Conservation (phyloP, 495 filamentous ascomycete species). For the Oidiodendron maius region DNA sequence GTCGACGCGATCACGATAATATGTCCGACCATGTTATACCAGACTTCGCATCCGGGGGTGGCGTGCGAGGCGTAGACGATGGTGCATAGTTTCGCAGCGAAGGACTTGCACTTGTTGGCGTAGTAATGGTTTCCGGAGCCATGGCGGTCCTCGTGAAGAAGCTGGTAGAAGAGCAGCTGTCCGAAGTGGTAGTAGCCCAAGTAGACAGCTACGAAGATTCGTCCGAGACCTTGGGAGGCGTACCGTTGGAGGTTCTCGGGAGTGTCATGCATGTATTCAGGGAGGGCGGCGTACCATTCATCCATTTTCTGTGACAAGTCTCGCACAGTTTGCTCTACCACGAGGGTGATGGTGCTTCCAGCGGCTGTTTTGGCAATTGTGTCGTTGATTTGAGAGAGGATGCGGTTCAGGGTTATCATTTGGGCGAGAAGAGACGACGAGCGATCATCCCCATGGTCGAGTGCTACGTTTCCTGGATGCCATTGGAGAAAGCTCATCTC, state of each 20-base stretch:
- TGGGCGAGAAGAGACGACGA: conserved; percentile 23
- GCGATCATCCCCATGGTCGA: neutral
- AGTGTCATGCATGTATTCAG: conserved; percentile 26
- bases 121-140: conserved; percentile 14
- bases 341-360: conserved; percentile 2
- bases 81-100: conserved; percentile 27
- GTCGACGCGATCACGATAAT: conserved; percentile 35
- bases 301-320: conserved; percentile 22
- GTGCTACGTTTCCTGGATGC: neutral
- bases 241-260: conserved; percentile 25
- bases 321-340: conserved; percentile 15
- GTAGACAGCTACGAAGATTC: conserved; percentile 34
- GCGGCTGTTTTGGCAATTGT: conserved; percentile 22
- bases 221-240: conserved; percentile 28
- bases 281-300: conserved; percentile 25
- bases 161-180: conserved; percentile 36
- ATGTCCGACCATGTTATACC: conserved; percentile 35
- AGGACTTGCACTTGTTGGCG: conserved; percentile 29
- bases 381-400: conserved; percentile 29
- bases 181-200: conserved; percentile 37
- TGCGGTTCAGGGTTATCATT: conserved; percentile 31
- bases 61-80: conserved; percentile 27
- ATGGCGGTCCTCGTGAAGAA: conserved; percentile 24
- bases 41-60: conserved; percentile 28
- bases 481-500: conserved; percentile 21